phyloP scores from a whole-genome alignment of 345 rosid species.

The Gossypium thurberi region DNA sequence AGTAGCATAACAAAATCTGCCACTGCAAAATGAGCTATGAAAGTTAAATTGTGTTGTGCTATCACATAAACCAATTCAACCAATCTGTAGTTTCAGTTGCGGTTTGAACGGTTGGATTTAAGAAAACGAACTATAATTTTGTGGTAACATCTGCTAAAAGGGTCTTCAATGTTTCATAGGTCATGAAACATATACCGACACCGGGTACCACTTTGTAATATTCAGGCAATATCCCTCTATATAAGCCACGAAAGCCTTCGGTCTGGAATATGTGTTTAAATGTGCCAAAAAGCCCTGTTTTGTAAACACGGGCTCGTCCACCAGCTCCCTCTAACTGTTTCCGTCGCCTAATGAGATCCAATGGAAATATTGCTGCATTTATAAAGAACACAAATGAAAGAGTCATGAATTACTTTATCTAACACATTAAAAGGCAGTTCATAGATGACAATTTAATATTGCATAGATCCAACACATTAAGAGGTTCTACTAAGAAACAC shows the following conservation, averaged over 20 bases:
- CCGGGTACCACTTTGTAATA: conserved; percentile 93
- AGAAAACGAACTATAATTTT: conserved; percentile 20
- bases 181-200: conserved; percentile 94
- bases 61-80: conserved; percentile 5
- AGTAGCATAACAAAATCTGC: conserved; percentile 19
- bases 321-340: conserved; percentile 91
- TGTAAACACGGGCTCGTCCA: conserved; percentile 66
- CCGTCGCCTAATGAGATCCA: conserved; percentile 91
- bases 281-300: conserved; percentile 63
- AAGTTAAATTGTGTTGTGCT: background rate
- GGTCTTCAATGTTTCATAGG: conserved; percentile 75
- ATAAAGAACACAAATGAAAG: background rate
- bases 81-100: background rate
- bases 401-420: background rate
- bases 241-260: conserved; percentile 74
- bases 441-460: background rate
- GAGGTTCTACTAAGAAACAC: background rate
- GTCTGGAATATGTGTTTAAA: conserved; percentile 49
- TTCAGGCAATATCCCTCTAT: conserved; percentile 88
- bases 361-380: conserved; percentile 73
- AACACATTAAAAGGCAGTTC: background rate
- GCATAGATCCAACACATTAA: no score
- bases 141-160: conserved; percentile 42
- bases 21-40: conserved; percentile 19
- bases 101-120: background rate